These are phyloP conservation scores for Ophiostoma sp. DNA, from an alignment of 2,329 filamentous ascomycete species.

Conservation along the genomic window DNA sequence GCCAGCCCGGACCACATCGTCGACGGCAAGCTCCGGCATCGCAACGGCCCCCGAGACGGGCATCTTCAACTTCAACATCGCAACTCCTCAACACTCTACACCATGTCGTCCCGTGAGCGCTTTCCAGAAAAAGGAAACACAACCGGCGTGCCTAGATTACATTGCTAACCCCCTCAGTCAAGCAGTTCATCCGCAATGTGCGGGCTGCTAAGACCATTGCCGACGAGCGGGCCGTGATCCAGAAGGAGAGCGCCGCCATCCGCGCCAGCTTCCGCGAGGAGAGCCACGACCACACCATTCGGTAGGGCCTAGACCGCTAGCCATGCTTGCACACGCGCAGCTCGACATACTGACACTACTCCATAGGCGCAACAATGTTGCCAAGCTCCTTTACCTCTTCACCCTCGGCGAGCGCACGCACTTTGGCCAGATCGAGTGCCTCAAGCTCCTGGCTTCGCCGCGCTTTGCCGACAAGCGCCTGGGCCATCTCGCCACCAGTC, in stretches of 20 bases:
- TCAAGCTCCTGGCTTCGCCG: slow-evolving; percentile 93
- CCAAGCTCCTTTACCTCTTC: slow-evolving; percentile 96
- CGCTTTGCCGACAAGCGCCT: slow-evolving; percentile 96
- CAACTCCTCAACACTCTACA: slow-evolving; percentile 7
- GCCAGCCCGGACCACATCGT: neutral
- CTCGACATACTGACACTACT: neutral
- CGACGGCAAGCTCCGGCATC: slow-evolving; percentile 10
- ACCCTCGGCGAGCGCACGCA: slow-evolving; percentile 95
- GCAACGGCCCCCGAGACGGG: slow-evolving; percentile 17
- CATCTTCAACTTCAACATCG: slow-evolving; percentile 15
- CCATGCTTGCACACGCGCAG: neutral
- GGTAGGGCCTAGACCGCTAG: slow-evolving; percentile 47
- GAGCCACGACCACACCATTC: slow-evolving; percentile 82
- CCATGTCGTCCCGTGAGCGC: slow-evolving; percentile 28
- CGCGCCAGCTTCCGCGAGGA: slow-evolving; percentile 97
- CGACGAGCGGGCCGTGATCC: slow-evolving; percentile 95
- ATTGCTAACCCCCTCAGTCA: slow-evolving; percentile 57
- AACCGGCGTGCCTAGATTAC: too few species aligned
- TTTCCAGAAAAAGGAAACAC: neutral
- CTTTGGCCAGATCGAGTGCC: slow-evolving; percentile 98
- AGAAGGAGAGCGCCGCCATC: slow-evolving; percentile 98
- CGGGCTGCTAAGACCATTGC: slow-evolving; percentile 98
- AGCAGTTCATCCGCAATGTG: slow-evolving; percentile 99
- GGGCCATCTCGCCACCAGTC: slow-evolving; percentile 91
- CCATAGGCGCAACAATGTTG: slow-evolving; percentile 90